phyloP scores from a whole-genome alignment of 768 basidiomycete genomes.

The Tricholoma matsutake region DNA sequence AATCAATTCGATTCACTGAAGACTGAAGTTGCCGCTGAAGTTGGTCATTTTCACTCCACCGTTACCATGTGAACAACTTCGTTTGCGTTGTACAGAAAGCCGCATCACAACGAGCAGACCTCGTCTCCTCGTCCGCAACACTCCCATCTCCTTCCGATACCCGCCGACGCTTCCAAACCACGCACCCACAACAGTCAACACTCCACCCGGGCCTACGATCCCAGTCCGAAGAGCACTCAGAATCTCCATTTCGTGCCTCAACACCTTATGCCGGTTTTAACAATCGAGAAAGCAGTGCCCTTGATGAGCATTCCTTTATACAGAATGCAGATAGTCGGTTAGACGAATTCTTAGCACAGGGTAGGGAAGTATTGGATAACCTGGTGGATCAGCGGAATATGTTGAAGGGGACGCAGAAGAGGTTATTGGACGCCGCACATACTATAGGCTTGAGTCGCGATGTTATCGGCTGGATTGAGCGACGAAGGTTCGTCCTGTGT shows the following conservation, averaged over 20 bases:
- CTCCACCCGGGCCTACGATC: slow-evolving; percentile 51
- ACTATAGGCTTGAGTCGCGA: slow-evolving; percentile 90
- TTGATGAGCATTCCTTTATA: slow-evolving; percentile 88
- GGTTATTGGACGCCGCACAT: slow-evolving; percentile 87
- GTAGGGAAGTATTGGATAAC: slow-evolving; percentile 87
- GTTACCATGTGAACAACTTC: background rate
- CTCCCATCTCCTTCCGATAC: slow-evolving; percentile 50
- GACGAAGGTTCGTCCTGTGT: slow-evolving; percentile 65
- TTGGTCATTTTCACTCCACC: slow-evolving; percentile 23
- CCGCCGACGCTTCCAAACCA: slow-evolving; percentile 62
- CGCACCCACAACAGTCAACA: slow-evolving; percentile 42
- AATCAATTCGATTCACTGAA: slow-evolving; percentile 81
- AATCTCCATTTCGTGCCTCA: slow-evolving; percentile 79
- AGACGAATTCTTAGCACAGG: slow-evolving; percentile 92
- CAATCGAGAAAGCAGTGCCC: slow-evolving; percentile 70
- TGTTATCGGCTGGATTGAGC: slow-evolving; percentile 97
- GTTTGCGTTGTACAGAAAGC: slow-evolving; percentile 43
- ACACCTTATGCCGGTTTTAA: slow-evolving; percentile 52
- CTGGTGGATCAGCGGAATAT: slow-evolving; percentile 90
- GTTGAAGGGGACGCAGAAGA: slow-evolving; percentile 90
- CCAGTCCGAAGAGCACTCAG: slow-evolving; percentile 54
- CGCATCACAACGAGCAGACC: slow-evolving; percentile 58
- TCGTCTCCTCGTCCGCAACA: slow-evolving; percentile 48
- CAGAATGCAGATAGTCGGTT: slow-evolving; percentile 77
- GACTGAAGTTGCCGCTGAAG: slow-evolving; percentile 49